phyloP scores from a whole-genome alignment of 345 rosid species.

The Erysimum cheiranthoides region DNA sequence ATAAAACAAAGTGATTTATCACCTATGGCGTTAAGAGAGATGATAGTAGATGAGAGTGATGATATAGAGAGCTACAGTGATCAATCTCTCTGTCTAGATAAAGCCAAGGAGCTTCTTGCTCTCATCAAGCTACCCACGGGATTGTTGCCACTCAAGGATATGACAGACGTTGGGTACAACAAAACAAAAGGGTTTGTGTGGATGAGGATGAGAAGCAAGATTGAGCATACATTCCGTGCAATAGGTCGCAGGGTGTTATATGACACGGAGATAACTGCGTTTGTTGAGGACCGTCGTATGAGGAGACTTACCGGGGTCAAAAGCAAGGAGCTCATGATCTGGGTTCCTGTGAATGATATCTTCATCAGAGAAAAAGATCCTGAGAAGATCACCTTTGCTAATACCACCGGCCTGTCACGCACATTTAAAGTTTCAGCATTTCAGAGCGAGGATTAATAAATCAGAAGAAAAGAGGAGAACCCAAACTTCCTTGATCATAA shows the following conservation, averaged over 20 bases:
- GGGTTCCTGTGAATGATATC: constrained; percentile 65
- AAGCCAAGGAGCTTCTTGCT: constrained; percentile 52
- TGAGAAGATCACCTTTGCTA: constrained; percentile 53
- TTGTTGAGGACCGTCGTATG: constrained; percentile 57
- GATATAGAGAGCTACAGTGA: constrained; percentile 58
- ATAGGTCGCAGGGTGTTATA: constrained; percentile 53
- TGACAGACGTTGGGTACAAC: constrained; percentile 62
- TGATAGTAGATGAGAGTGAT: constrained; percentile 44
- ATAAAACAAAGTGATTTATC: constrained; percentile 1
- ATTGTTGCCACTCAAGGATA: constrained; percentile 59
- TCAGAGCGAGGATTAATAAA: constrained; percentile 36
- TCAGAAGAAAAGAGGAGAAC: constrained; percentile 3
- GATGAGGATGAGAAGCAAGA: constrained; percentile 60
- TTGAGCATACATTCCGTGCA: constrained; percentile 49
- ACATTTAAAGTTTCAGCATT: constrained; percentile 56
- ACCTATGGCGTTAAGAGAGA: constrained; percentile 43
- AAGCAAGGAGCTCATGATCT: constrained; percentile 63
- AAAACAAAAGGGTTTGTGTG: constrained; percentile 64
- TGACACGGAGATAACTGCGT: constrained; percentile 59
- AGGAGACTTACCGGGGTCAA: constrained; percentile 58
- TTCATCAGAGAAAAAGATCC: constrained; percentile 44
- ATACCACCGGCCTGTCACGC: constrained; percentile 56
- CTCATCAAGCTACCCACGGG: constrained; percentile 60
- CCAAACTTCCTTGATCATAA: constrained; percentile 18
- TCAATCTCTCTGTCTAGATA: constrained; percentile 55